Percentiles rank a stretch among this genome's conserved stretches.
Evolutionary conservation across 805 yeast species (phyloP).

Genomic region (Starmerella lactis-condensi): DNA sequence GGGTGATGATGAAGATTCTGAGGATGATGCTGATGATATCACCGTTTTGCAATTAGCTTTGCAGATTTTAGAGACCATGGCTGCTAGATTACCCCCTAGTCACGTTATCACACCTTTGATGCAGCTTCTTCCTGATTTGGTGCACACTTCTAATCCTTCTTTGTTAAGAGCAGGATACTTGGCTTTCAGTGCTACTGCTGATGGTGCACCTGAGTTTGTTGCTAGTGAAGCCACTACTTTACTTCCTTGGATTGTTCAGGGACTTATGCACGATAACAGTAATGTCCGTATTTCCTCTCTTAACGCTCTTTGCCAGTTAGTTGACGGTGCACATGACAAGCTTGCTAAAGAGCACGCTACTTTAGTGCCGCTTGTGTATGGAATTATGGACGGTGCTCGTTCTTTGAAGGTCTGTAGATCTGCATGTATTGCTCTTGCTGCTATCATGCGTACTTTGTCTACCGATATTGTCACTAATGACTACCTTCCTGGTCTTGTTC

Average conservation of each 20-base stretch:
- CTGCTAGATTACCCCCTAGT: conserved; percentile 76
- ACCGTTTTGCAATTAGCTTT: conserved; percentile 61
- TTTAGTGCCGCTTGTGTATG: conserved; percentile 69
- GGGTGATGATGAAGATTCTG: conserved; percentile 43
- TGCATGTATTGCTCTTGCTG: conserved; percentile 82
- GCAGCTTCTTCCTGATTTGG: conserved; percentile 26
- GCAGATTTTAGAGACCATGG: conserved; percentile 57
- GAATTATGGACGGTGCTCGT: conserved; percentile 70
- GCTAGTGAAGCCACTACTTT: conserved; percentile 56
- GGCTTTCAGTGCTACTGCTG: conserved; percentile 62
- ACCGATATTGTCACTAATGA: conserved; percentile 59
- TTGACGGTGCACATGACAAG: conserved; percentile 66
- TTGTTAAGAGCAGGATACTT: conserved; percentile 78
- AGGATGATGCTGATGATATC: conserved; percentile 82
- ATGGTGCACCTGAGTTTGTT: conserved; percentile 89
- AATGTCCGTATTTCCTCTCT: conserved; percentile 74
- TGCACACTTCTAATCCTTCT: conserved; percentile 41
- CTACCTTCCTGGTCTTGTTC: conserved; percentile 78
- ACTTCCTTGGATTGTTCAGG: conserved; percentile 52
- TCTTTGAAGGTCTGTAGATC: conserved; percentile 70
- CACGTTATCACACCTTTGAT: conserved; percentile 73
- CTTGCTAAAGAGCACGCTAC: conserved; percentile 70
- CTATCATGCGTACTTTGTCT: conserved; percentile 77
- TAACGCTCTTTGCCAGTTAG: conserved; percentile 57
- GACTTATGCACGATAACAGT: conserved; percentile 56